phyloP scores from a whole-genome alignment of 331 rosid genomes.

The Malus hybrid region DNA sequence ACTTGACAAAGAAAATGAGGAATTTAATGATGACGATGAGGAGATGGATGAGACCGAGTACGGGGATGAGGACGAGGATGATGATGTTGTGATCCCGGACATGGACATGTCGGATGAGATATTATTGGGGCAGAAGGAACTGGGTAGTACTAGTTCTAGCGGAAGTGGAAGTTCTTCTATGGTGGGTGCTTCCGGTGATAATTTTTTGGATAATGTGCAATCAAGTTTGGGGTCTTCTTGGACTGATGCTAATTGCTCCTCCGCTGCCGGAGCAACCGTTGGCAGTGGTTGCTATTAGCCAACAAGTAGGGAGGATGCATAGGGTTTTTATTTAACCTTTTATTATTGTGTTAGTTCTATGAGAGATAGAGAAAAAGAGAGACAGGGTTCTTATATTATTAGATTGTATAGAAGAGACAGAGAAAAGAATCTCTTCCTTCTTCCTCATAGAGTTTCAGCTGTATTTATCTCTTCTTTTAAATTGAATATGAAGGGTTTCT shows the following conservation, averaged over 20 bases:
- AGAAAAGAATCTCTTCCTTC: neutral
- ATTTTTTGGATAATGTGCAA: neutral
- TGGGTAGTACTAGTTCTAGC: neutral
- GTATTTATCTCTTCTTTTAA: neutral
- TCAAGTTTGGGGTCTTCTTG: constrained; percentile 1
- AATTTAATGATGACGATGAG: neutral
- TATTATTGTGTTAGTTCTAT: neutral
- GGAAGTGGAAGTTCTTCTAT: neutral
- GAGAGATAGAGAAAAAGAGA: neutral
- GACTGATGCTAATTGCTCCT: neutral
- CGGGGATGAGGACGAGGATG: neutral
- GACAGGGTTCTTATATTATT: neutral
- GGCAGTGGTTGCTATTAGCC: constrained; percentile 1
- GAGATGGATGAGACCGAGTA: neutral
- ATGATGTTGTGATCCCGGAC: neutral
- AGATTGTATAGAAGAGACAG: constrained; percentile 5
- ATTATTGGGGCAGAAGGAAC: constrained; percentile 5
- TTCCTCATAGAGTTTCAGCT: neutral
- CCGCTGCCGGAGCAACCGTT: constrained; percentile 12
- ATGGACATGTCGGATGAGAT: constrained; percentile 1
- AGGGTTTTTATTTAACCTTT: too few relatives aligned
- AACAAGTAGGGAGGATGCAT: neutral
- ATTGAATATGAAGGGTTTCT: neutral
- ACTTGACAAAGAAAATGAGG: neutral
- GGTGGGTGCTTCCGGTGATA: neutral